Evolutionary conservation across 2,329 filamentous ascomycete genomes (phyloP).

Genomic region (Stachybotrys chlorohalonatus): DNA sequence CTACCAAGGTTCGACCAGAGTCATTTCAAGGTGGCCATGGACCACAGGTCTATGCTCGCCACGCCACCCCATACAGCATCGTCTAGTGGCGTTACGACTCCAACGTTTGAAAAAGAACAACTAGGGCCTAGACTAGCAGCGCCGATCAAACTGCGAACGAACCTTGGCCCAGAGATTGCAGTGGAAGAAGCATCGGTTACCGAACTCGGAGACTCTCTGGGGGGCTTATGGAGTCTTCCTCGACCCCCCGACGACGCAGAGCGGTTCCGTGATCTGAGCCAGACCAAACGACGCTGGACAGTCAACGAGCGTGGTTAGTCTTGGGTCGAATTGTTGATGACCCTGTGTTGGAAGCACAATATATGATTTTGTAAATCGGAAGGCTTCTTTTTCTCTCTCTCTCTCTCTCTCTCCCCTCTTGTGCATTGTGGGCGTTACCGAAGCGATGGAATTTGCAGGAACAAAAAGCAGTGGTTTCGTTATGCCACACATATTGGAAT

Average conservation of each 20-base stretch:
- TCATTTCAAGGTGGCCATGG: slow-evolving; percentile 14
- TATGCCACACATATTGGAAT: background rate
- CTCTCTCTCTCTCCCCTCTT: background rate
- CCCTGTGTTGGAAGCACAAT: background rate
- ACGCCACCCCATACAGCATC: slow-evolving; percentile 7
- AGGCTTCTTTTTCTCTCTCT: background rate
- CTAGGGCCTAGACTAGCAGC: slow-evolving; percentile 19
- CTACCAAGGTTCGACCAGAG: slow-evolving; percentile 42
- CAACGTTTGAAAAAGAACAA: background rate
- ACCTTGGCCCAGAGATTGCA: slow-evolving; percentile 18
- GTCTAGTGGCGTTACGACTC: background rate
- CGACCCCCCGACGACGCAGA: slow-evolving; percentile 36
- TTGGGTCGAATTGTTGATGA: background rate
- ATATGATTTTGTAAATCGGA: background rate
- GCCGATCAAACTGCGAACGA: slow-evolving; percentile 25
- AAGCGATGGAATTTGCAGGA: background rate
- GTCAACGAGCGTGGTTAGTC: slow-evolving; percentile 35
- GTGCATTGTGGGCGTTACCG: background rate
- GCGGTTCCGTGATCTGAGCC: slow-evolving; percentile 32
- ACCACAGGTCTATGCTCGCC: background rate
- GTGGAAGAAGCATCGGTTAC: slow-evolving; percentile 21
- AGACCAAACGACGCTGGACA: slow-evolving; percentile 46
- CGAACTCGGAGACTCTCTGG: slow-evolving; percentile 26
- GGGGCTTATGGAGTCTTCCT: slow-evolving; percentile 36
- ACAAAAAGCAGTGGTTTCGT: background rate